phyloP scores from a whole-genome alignment of 2,329 filamentous ascomycete species.

The Aspergillus fijiensis region DNA sequence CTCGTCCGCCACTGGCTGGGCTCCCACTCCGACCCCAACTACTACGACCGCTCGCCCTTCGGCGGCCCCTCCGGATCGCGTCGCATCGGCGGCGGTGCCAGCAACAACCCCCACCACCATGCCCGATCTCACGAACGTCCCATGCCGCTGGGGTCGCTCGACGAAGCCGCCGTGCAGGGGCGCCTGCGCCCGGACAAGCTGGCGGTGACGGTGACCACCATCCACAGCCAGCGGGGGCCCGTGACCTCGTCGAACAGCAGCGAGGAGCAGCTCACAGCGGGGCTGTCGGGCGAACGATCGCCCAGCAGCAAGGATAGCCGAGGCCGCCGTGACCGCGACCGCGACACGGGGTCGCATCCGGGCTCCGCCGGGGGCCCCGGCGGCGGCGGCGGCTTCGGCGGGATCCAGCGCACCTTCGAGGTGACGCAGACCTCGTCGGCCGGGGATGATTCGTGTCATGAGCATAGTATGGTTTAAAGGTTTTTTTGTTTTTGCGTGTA shows the following conservation, averaged over 20 bases:
- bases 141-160: conserved; percentile 29
- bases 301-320: not conserved
- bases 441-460: not conserved
- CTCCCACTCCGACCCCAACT: conserved; percentile 18
- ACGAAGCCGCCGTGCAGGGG: conserved; percentile 16
- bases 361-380: not conserved
- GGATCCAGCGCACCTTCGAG: conserved; percentile 32
- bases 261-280: conserved; percentile 28
- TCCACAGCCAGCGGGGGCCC: conserved; percentile 25
- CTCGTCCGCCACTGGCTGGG: conserved; percentile 40
- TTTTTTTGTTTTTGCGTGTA: not conserved
- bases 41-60: conserved; percentile 19
- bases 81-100: conserved; percentile 10
- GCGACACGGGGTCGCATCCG: too few species aligned
- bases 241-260: conserved; percentile 25
- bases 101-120: conserved; percentile 4
- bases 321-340: not conserved
- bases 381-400: not conserved
- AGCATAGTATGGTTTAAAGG: not conserved
- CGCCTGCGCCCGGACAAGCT: conserved; percentile 31
- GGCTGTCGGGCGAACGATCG: not conserved
- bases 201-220: conserved; percentile 31
- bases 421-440: conserved; percentile 26
- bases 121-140: conserved; percentile 11
- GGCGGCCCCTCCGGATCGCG: conserved; percentile 22